Conservation (phyloP, 768 basidiomycete genomes). For the Leccinum boreale region DNA sequence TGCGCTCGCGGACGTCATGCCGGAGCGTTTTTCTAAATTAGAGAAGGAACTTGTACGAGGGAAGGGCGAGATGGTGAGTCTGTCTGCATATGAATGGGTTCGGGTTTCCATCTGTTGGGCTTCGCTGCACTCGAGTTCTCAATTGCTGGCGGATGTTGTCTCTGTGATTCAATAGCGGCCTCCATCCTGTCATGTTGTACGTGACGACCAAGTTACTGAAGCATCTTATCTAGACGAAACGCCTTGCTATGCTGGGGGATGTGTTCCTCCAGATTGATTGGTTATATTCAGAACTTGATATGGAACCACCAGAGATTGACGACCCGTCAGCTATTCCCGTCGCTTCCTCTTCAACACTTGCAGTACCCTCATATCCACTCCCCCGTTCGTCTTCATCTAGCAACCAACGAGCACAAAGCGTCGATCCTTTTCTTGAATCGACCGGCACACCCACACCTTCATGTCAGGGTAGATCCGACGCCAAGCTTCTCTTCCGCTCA, state of each 20-base stretch:
- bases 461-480: conserved; percentile 35
- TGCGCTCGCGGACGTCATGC: conserved; percentile 67
- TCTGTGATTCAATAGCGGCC: neutral
- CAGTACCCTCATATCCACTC: conserved; percentile 34
- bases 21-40: conserved; percentile 74
- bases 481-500: conserved; percentile 35
- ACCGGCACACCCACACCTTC: conserved; percentile 47
- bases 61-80: conserved; percentile 79
- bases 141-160: neutral
- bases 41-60: conserved; percentile 84
- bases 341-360: conserved; percentile 39
- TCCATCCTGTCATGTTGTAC: neutral
- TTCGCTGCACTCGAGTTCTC: neutral
- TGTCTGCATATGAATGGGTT: neutral
- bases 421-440: conserved; percentile 28
- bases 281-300: conserved; percentile 79
- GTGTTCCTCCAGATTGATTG: conserved; percentile 77
- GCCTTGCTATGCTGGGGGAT: conserved; percentile 58
- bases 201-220: conserved; percentile 1
- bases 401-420: conserved; percentile 10
- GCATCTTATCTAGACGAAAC: conserved; percentile 50
- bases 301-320: conserved; percentile 55
- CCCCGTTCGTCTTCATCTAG: conserved; percentile 46
- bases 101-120: neutral
- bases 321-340: conserved; percentile 33